Conservation (phyloP, 345 rosid species). For the Gossypium mustelinum region DNA sequence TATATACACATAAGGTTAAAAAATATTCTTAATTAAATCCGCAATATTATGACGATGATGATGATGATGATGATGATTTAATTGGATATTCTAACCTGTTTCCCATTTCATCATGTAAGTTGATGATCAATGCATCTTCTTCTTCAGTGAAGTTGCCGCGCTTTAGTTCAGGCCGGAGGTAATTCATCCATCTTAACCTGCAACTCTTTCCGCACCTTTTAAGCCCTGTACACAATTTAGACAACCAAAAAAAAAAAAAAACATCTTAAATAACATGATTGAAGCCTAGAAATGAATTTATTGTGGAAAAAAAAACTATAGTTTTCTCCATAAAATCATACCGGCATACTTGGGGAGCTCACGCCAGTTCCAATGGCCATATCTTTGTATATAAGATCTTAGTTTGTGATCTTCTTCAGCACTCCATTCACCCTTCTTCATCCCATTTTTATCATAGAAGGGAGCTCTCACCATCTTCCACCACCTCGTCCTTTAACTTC, state of each 20-base stretch:
- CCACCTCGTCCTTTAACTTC: neutral
- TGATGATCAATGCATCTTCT: conserved; percentile 32
- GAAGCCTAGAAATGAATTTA: too few species aligned
- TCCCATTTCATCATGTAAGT: conserved; percentile 26
- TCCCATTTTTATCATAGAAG: conserved; percentile 30
- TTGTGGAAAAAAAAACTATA: too few species aligned
- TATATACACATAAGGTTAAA: too few species aligned
- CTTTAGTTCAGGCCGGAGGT: conserved; percentile 33
- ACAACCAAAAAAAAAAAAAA: neutral
- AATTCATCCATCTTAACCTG: conserved; percentile 42
- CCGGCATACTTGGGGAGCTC: conserved; percentile 36
- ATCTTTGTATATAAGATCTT: conserved; percentile 22
- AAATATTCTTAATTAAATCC: too few species aligned
- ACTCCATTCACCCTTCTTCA: conserved; percentile 42
- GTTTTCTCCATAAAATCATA: neutral
- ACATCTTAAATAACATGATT: neutral
- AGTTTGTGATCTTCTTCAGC: conserved; percentile 36
- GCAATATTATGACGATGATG: neutral
- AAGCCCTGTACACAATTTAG: conserved; percentile 22
- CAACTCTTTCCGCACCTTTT: conserved; percentile 44
- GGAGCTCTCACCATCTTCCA: conserved; percentile 36
- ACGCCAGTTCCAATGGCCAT: conserved; percentile 40
- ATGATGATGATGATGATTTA: neutral
- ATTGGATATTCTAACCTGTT: neutral
- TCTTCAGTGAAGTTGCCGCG: conserved; percentile 31